A percentile compares a stretch with the other conserved stretches of the same genome.
phyloP scores from a whole-genome alignment of 2,329 filamentous ascomycete genomes.

The Penicillium sp. region DNA sequence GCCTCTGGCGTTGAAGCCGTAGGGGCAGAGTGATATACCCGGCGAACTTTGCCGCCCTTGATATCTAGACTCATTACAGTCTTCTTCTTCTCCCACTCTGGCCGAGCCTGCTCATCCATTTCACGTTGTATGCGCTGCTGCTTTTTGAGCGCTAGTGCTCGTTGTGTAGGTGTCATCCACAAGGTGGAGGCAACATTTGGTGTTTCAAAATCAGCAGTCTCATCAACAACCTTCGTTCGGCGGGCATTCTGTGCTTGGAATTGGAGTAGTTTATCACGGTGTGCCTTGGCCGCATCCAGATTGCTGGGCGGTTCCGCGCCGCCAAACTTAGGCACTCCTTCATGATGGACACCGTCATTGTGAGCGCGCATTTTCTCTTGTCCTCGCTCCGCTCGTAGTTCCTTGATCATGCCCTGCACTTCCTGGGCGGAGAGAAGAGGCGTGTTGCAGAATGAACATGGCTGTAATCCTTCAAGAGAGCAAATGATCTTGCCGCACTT shows the following conservation, averaged over 20 bases:
- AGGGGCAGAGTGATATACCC: slow-evolving; percentile 43
- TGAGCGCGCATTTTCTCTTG: slow-evolving; percentile 83
- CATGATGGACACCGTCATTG: slow-evolving; percentile 54
- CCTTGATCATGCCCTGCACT: slow-evolving; percentile 80
- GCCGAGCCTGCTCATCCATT: slow-evolving; percentile 80
- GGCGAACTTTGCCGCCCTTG: slow-evolving; percentile 73
- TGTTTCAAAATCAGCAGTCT: slow-evolving; percentile 74
- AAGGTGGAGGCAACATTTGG: slow-evolving; percentile 65
- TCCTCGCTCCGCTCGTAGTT: slow-evolving; percentile 81
- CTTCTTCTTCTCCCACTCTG: slow-evolving; percentile 85
- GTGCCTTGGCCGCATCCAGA: slow-evolving; percentile 69
- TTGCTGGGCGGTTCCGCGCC: slow-evolving; percentile 49
- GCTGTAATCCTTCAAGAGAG: slow-evolving; percentile 87
- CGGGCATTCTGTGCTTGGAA: slow-evolving; percentile 86
- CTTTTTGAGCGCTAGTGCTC: slow-evolving; percentile 77
- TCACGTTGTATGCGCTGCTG: slow-evolving; percentile 83
- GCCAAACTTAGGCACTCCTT: slow-evolving; percentile 33
- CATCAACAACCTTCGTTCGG: slow-evolving; percentile 81
- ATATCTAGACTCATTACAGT: slow-evolving; percentile 86
- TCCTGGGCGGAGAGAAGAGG: slow-evolving; percentile 72
- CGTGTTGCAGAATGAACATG: slow-evolving; percentile 85
- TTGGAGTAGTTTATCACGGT: slow-evolving; percentile 75
- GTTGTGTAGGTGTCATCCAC: slow-evolving; percentile 82
- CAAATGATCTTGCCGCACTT: slow-evolving; percentile 94
- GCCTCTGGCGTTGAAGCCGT: slow-evolving; percentile 23